Base-by-base conservation (phyloP, 768 basidiomycete genomes). In the Rhodotorula graminis region DNA sequence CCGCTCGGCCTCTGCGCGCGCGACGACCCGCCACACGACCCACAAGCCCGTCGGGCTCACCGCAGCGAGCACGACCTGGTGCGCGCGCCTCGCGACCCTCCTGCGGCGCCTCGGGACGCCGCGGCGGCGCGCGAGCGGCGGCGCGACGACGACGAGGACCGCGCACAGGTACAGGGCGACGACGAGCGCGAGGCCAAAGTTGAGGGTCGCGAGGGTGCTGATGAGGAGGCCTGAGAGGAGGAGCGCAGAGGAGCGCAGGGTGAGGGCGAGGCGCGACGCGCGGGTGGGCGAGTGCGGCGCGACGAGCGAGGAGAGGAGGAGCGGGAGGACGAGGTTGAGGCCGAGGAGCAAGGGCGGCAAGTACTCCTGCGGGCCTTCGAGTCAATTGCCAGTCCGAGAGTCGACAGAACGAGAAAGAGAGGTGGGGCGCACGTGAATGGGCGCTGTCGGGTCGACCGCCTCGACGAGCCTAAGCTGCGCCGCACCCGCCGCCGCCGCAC, bases 141-240 rank as follows among this genome's bases (percentile, higher is more conserved):
- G 46, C 25, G 19, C 49, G 67, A 37, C 15, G 33, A 86, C 81
- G 25, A 82, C 70, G n/a, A 92, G 84, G 1, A 91, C 89, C 18
- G 89, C 55, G 15, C 88, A 87, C 27, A 92, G 84, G 16, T 86
- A 77, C 40, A 89, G 79, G 0, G 90, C 86, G 27, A 95, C 84
- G 31, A 84, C 79, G 31, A 89, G 87, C 0, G 94, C 91, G 29
- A 97, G 87, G 15, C 91, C 92, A 81, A 95, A 95, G 81, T 97
- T 96, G 80, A 96, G 87, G 70, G 96, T 88, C 25, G 92, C 89
- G 42, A 88, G 88, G 50, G 91, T 87, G 31, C 88, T 93, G 73
- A 96, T 89, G 62, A 93, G 85, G 2, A 90, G 89, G 7, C 95
- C 95, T 33, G 91, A 86, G 59, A 90, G 81, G 80, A 93, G 91